phyloP scores from a whole-genome alignment of 495 filamentous ascomycete genomes.

The Xylaria venustula region DNA sequence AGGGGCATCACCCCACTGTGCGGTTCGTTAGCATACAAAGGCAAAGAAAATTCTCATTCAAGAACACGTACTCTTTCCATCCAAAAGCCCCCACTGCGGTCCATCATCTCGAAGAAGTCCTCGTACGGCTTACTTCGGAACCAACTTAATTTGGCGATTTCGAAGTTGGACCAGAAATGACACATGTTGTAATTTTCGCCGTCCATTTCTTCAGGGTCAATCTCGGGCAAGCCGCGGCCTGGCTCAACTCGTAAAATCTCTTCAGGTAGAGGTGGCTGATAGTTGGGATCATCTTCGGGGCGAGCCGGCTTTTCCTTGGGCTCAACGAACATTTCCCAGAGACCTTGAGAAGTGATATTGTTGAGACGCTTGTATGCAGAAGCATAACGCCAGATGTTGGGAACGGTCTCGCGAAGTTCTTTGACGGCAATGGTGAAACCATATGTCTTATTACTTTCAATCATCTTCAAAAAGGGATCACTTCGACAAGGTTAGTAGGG shows the following conservation, averaged over 20 bases:
- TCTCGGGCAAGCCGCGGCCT: constrained; percentile 68
- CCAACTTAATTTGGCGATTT: constrained; percentile 92
- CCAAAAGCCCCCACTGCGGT: constrained; percentile 97
- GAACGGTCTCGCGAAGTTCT: constrained; percentile 95
- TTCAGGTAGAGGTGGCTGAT: constrained; percentile 74
- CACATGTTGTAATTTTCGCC: constrained; percentile 99
- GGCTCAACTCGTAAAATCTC: constrained; percentile 79
- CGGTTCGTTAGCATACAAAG: constrained; percentile 11
- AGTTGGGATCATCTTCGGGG: constrained; percentile 58
- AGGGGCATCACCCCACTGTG: constrained; percentile 95
- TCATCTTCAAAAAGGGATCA: constrained; percentile 95
- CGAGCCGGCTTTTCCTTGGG: constrained; percentile 57
- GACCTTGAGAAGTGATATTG: constrained; percentile 83
- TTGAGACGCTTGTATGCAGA: constrained; percentile 96
- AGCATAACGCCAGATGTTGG: constrained; percentile 99
- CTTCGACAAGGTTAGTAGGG: constrained; percentile 44
- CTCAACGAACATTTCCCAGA: constrained; percentile 99
- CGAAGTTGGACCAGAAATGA: constrained; percentile 99
- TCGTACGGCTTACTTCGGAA: constrained; percentile 96
- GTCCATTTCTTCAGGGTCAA: constrained; percentile 94
- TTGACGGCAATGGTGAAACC: constrained; percentile 99
- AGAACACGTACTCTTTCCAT: constrained; percentile 81
- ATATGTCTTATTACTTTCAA: constrained; percentile 91
- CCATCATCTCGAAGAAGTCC: constrained; percentile 99
- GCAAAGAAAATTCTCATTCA: background rate